Conservation (phyloP, 192 early-diverging fungal genomes). For the Funneliformis mosseae region DNA sequence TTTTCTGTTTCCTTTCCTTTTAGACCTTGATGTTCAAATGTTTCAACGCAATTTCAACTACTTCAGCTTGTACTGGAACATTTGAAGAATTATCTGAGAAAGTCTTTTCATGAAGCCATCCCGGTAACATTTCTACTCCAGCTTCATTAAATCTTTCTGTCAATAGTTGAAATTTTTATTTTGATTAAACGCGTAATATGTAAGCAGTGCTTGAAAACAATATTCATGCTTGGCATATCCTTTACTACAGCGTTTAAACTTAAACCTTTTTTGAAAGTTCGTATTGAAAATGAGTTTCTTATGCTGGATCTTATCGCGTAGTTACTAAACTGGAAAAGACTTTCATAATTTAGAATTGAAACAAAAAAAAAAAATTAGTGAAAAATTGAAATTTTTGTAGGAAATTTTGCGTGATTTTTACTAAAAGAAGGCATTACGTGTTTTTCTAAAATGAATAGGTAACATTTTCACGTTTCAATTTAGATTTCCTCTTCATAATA, state of each 20-base stretch:
- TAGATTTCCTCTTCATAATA: constrained; percentile 33
- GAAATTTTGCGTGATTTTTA: too few relatives aligned
- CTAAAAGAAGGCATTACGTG: too few relatives aligned
- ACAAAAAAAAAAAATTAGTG: too few relatives aligned
- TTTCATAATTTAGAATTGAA: neutral
- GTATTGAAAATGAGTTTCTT: neutral
- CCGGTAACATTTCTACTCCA: constrained; percentile 29
- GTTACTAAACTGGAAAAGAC: neutral
- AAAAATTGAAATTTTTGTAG: too few relatives aligned
- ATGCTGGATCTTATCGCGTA: neutral
- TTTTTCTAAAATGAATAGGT: too few relatives aligned
- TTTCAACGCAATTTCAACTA: constrained; percentile 38
- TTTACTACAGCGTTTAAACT: neutral
- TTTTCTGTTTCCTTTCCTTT: constrained; percentile 53
- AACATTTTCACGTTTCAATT: too few relatives aligned
- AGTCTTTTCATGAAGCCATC: constrained; percentile 29
- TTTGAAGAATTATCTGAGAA: constrained; percentile 11
- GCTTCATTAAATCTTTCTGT: neutral
- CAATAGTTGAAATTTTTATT: neutral
- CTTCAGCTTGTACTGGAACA: neutral
- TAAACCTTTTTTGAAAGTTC: neutral
- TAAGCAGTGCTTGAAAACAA: neutral
- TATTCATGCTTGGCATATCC: too few relatives aligned
- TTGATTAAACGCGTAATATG: neutral
- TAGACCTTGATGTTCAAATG: constrained; percentile 58